Conservation (phyloP, 2,329 filamentous ascomycete species). For the Pyricularia sp. region DNA sequence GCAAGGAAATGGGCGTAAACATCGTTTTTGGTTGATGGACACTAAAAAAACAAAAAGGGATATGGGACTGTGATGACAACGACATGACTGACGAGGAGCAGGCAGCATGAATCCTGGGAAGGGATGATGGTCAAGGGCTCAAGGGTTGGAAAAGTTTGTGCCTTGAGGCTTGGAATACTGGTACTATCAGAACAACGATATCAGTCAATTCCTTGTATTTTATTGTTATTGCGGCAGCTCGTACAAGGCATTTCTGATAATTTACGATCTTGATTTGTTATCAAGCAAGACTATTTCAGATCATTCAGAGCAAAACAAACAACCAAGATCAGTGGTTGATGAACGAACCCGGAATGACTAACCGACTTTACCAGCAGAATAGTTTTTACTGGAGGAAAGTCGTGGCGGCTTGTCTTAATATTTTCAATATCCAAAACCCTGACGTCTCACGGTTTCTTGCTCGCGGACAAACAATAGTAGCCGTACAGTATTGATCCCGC, state of each 20-base stretch:
- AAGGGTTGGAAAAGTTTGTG: not conserved
- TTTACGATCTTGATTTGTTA: not conserved
- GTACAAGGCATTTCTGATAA: not conserved
- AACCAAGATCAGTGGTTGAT: not conserved
- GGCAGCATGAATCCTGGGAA: not conserved
- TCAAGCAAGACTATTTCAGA: not conserved
- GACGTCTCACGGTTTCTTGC: not conserved
- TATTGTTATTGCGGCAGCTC: not conserved
- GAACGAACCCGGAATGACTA: not conserved
- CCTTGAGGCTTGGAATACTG: not conserved
- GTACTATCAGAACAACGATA: not conserved
- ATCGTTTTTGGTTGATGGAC: conserved; percentile 46
- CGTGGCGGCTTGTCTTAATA: not conserved
- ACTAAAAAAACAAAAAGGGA: not conserved
- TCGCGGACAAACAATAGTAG: not conserved
- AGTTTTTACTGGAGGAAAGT: not conserved
- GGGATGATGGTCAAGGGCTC: not conserved
- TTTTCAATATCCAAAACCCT: not conserved
- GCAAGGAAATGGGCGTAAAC: conserved; percentile 46
- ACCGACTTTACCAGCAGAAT: not conserved
- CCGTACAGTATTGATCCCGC: not conserved
- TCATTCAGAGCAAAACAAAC: not conserved
- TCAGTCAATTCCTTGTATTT: not conserved
- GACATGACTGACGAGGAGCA: not conserved
- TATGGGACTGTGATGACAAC: not conserved